These are phyloP conservation scores for Tetradesmus lagerheimii DNA, from an alignment of 139 green algal species.

Conservation along the genomic window DNA sequence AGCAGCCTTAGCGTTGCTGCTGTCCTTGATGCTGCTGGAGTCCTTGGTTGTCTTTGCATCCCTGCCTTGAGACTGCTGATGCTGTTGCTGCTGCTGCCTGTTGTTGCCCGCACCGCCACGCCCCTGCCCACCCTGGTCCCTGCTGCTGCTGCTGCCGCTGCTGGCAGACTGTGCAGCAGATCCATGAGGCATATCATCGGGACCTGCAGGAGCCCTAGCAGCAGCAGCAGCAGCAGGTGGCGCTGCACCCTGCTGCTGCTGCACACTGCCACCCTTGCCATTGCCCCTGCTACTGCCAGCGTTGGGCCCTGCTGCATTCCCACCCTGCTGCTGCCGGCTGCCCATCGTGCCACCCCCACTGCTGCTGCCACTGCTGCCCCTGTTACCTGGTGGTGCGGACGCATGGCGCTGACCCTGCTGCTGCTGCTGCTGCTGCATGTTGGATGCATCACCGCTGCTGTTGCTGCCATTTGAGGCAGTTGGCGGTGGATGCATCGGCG, in stretches of 20 bases:
- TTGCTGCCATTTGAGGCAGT: neutral
- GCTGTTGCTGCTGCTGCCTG: neutral
- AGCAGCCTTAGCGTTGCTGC: neutral
- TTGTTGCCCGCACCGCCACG: neutral
- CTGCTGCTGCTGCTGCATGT: conserved; percentile 2
- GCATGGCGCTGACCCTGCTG: neutral
- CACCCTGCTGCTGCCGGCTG: neutral
- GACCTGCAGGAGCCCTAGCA: neutral
- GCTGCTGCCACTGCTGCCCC: neutral
- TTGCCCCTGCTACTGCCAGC: neutral
- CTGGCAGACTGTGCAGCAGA: neutral
- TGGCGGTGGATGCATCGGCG: neutral
- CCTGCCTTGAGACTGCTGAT: neutral
- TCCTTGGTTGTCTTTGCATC: neutral
- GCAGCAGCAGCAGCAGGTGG: neutral
- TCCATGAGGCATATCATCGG: neutral
- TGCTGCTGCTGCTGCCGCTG: neutral
- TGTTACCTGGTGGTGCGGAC: neutral
- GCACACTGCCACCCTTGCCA: neutral
- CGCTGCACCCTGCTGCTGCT: neutral
- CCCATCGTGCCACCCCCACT: too few relatives aligned
- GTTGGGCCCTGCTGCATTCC: neutral
- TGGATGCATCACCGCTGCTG: neutral
- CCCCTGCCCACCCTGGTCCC: neutral
- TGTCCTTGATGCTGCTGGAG: neutral